Evolutionary conservation across 2,329 filamentous ascomycete species (phyloP).

Genomic region (Fusarium foetens): DNA sequence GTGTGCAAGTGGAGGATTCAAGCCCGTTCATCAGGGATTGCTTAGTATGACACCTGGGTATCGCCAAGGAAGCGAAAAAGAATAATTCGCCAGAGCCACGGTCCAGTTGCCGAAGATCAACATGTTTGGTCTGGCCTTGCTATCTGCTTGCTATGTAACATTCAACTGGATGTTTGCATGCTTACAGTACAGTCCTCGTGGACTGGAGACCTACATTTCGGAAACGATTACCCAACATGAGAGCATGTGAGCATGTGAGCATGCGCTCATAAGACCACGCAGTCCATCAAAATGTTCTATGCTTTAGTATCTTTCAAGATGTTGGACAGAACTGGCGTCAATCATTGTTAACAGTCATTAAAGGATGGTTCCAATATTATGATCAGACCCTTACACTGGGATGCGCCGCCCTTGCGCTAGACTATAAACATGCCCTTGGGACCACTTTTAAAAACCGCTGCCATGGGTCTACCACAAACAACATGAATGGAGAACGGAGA

Average conservation of each 20-base stretch:
- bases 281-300: neutral
- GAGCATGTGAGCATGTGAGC: neutral
- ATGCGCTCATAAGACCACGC: neutral
- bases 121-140: constrained; percentile 1
- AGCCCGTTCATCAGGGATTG: constrained; percentile 31
- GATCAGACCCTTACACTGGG: constrained; percentile 40
- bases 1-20: constrained; percentile 32
- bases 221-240: neutral
- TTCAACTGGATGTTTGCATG: neutral
- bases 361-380: constrained; percentile 37
- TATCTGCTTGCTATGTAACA: neutral
- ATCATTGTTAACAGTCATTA: neutral
- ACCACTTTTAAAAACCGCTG: constrained; percentile 42
- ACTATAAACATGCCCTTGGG: constrained; percentile 29
- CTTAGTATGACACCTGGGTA: constrained; percentile 27
- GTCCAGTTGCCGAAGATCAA: constrained; percentile 26
- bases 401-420: constrained; percentile 37
- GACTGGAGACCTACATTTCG: neutral
- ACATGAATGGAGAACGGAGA: constrained; percentile 17
- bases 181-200: neutral
- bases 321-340: neutral
- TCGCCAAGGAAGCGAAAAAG: constrained; percentile 45
- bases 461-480: constrained; percentile 41
- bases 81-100: constrained; percentile 41
- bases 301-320: neutral